Evolutionary conservation across 352 stramenopile species (phyloP), one percentile per base, ranked within the genome.

Genomic region (Phytophthora multivora): DNA sequence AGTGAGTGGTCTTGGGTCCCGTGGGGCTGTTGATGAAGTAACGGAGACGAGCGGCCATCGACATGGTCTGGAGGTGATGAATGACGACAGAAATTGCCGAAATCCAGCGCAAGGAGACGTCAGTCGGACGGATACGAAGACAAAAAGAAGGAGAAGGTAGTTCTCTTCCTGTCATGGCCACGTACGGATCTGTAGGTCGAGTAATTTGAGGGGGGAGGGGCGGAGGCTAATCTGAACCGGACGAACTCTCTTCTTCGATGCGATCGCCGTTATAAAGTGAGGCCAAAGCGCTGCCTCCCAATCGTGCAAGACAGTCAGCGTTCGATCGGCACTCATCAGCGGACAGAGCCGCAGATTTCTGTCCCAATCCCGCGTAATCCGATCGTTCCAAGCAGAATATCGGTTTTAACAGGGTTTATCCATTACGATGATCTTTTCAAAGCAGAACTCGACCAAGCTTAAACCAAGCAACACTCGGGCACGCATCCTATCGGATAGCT

Each of bases 1-100:
- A 96, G 64, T 95, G 86, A 33, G 86, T 94, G 19, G 86, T 95
- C 78, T 92, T 94, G 23, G 85, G 86, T 28, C 86, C 86, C 55
- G 85, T 94, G 16, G 84, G 83, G 69, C 83, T 81, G 70, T 92
- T 91, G 46, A 93, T 66, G 54, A 93, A 93, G 51, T 77, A 66
- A 36, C 79, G 78, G 54, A 91, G 58, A 59, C 63, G 62, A 66
- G 56, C 46, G n/a, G 67, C 67, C 62, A 75, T 72, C 41, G 67
- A 69, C 67, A 75, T 71, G 47, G 36, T 65, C 55, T 65, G 35
- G 21, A 49, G 40, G 18, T 21, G 45, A 12, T n/a, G 15, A 21
- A 28, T 16, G 21, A 33, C 9, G 40, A 15, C 25, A 1, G 9
- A 59, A 33, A 48, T 25, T 47, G 39, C 54, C 40, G 43, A 54